phyloP scores from a whole-genome alignment of 129 eudicot genomes.

The Pulicaria dysenterica region DNA sequence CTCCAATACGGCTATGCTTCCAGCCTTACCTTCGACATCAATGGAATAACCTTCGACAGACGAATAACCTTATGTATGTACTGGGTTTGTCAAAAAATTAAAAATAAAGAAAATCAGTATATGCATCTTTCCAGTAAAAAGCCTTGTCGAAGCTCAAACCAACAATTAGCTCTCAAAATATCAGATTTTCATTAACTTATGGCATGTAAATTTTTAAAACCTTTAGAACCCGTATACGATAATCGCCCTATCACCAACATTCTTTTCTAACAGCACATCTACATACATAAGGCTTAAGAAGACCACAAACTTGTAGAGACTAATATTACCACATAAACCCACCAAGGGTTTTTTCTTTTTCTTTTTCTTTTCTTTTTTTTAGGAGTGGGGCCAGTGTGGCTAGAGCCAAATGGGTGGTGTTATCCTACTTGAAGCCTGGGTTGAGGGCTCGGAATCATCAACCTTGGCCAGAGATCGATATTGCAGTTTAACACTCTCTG shows the following conservation, averaged over 20 bases:
- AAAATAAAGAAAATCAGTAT: no score
- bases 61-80: no score
- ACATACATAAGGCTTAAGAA: neutral
- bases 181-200: slow-evolving; percentile 7
- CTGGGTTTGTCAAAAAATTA: no score
- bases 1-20: no score
- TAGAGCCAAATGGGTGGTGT: slow-evolving; percentile 60
- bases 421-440: slow-evolving; percentile 39
- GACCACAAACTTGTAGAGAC: neutral
- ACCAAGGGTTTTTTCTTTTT: neutral
- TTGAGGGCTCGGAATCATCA: slow-evolving; percentile 40
- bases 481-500: slow-evolving; percentile 90
- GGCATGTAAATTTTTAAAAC: neutral
- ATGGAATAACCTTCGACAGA: no score
- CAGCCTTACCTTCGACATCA: no score
- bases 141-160: neutral
- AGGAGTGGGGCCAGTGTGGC: neutral
- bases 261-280: slow-evolving; percentile 10
- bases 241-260: neutral
- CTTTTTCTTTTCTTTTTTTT: no score
- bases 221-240: neutral
- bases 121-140: no score
- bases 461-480: slow-evolving; percentile 91
- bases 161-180: neutral
- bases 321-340: slow-evolving; percentile 13